Conservation (phyloP, 1,139 yeast species). For the Nakaseomyces delphensis region DNA sequence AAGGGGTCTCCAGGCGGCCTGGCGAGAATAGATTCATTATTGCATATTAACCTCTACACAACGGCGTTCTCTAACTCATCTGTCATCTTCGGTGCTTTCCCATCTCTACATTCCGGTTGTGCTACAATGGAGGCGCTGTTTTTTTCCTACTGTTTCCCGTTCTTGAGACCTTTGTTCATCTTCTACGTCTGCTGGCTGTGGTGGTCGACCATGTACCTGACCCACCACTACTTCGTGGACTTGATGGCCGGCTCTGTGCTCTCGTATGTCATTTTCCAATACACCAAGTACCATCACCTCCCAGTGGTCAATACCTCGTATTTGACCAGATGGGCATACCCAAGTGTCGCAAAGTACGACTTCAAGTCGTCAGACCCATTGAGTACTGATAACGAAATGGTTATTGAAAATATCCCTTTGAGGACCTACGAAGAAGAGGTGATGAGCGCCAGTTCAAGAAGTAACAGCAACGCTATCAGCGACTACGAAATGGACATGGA, state of each 20-base stretch:
- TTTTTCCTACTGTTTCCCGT: constrained; percentile 74
- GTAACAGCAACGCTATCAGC: constrained; percentile 2
- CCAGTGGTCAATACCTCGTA: constrained; percentile 57
- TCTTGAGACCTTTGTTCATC: constrained; percentile 54
- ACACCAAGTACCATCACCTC: constrained; percentile 62
- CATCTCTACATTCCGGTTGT: constrained; percentile 89
- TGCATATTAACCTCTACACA: constrained; percentile 83
- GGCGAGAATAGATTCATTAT: constrained; percentile 71
- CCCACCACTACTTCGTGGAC: constrained; percentile 92
- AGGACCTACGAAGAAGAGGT: not conserved
- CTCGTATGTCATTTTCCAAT: constrained; percentile 62
- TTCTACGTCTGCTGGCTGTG: constrained; percentile 83
- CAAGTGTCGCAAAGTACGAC: constrained; percentile 30
- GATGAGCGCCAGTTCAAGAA: constrained; percentile 1
- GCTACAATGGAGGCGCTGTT: constrained; percentile 90
- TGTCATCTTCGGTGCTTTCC: constrained; percentile 95
- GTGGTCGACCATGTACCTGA: constrained; percentile 97
- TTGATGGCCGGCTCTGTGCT: constrained; percentile 82
- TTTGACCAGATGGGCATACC: constrained; percentile 83
- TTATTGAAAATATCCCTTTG: constrained; percentile 28
- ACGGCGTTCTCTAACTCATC: constrained; percentile 80
- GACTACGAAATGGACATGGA: constrained; percentile 6
- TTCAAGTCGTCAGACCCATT: constrained; percentile 33
- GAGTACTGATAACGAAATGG: constrained; percentile 16
- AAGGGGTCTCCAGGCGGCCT: constrained; percentile 95